phyloP scores from a whole-genome alignment of 1,139 yeast genomes.

The Suhomyces yuchorum region DNA sequence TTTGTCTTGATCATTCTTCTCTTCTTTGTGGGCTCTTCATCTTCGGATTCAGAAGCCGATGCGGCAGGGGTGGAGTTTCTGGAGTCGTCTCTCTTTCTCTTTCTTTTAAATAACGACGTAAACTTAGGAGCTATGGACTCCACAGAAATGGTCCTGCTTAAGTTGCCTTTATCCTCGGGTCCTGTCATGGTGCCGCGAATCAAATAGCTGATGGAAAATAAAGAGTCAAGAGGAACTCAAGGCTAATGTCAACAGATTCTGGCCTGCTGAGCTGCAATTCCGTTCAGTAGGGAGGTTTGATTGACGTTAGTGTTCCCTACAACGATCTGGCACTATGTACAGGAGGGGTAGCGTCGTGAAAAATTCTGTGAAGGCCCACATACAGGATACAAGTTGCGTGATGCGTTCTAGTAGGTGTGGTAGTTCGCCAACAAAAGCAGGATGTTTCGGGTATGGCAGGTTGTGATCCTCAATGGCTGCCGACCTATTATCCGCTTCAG shows the following conservation, averaged over 20 bases:
- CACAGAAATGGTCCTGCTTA: slow-evolving; percentile 40
- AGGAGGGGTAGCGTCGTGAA: slow-evolving; percentile 2
- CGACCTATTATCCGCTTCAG: no score
- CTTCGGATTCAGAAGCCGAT: slow-evolving; percentile 18
- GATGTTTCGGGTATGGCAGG: not conserved
- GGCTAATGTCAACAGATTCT: not conserved
- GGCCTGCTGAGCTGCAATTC: not conserved
- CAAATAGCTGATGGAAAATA: not conserved
- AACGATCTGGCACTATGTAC: slow-evolving; percentile 1
- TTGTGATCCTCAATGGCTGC: not conserved
- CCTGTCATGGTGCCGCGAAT: slow-evolving; percentile 7
- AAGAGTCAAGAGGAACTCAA: not conserved
- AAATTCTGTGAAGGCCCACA: not conserved
- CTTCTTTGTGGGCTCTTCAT: slow-evolving; percentile 17
- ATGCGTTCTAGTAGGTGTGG: not conserved
- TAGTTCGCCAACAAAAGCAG: not conserved
- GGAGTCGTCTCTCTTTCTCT: slow-evolving; percentile 28
- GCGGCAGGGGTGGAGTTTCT: slow-evolving; percentile 16
- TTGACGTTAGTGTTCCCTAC: not conserved
- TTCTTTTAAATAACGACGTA: slow-evolving; percentile 42
- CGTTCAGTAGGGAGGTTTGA: not conserved
- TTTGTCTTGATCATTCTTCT: slow-evolving; percentile 24
- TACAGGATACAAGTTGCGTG: slow-evolving; percentile 2
- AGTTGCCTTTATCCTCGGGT: slow-evolving; percentile 5
- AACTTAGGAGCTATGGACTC: slow-evolving; percentile 45